A percentile compares a stretch with the other conserved stretches of the same genome.
Conservation (phyloP, 2,329 filamentous ascomycete genomes). For the Aspergillus clavatus region DNA sequence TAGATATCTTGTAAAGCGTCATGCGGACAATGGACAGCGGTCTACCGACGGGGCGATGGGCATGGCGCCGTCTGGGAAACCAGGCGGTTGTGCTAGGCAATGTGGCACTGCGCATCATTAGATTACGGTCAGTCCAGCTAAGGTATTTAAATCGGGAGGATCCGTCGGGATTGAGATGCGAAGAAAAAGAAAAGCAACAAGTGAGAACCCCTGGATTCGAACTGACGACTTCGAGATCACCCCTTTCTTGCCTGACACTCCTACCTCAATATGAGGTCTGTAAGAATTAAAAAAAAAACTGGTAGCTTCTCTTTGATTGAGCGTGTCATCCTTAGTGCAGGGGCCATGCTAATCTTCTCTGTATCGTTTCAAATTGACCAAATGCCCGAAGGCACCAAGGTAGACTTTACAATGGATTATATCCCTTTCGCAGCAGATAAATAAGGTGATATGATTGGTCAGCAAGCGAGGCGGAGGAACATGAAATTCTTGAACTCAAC, state of each 20-base stretch:
- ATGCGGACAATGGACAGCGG: too few relatives aligned
- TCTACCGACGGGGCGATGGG: too few relatives aligned
- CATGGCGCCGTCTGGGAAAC: too few relatives aligned
- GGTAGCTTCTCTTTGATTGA: slow-evolving; percentile 73
- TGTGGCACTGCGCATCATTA: too few relatives aligned
- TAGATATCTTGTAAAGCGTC: too few relatives aligned
- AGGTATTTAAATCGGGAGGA: too few relatives aligned
- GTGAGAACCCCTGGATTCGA: slow-evolving; percentile 8
- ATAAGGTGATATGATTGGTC: neutral
- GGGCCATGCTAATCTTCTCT: slow-evolving; percentile 81
- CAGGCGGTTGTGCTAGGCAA: too few relatives aligned
- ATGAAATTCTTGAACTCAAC: neutral
- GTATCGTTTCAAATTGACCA: slow-evolving; percentile 65
- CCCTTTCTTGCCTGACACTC: neutral
- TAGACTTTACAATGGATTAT: slow-evolving; percentile 17
- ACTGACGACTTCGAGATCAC: neutral
- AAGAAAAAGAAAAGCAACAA: slow-evolving; percentile 3
- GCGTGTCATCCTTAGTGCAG: slow-evolving; percentile 92
- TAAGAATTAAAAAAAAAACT: slow-evolving; percentile 53
- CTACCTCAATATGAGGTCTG: slow-evolving; percentile 13
- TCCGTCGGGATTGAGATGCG: too few relatives aligned
- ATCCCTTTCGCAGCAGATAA: slow-evolving; percentile 3
- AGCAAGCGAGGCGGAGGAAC: slow-evolving; percentile 1
- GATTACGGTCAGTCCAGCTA: too few relatives aligned
- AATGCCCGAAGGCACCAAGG: slow-evolving; percentile 45